Evolutionary conservation across 352 stramenopile species (phyloP), one percentile per base, ranked within the genome.

Genomic region (Phytophthora vignae): DNA sequence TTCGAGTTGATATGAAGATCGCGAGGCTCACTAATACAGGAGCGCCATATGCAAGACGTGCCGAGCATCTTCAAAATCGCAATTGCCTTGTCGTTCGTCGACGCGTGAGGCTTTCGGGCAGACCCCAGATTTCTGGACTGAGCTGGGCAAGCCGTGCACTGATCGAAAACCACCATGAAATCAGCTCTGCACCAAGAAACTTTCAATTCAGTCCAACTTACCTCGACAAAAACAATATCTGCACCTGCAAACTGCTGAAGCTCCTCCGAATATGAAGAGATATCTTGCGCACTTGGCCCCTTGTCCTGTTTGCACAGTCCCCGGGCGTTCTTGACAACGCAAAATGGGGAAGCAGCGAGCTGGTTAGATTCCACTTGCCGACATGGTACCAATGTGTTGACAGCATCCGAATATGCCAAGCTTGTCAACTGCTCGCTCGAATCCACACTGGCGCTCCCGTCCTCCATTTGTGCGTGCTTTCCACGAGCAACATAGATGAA

Each of bases 401-500:
- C 31, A 21, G 78, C 68, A 44, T 85, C 78, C 5, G 76, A 80
- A 25, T 66, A 48, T 2, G 76, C 73, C 29, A 85, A 60, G 38
- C 78, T 85, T 57, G 54, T 56, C 19, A 81, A 54, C 17, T 59
- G 60, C 12, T 55, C 53, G 10, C 25, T 59, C n/a, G 40, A 38
- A 12, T 49, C 42, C 1, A 27, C 31, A 14, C 15, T 50, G 7
- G 52, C 33, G 11, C 4, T 57, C 42, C 22, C 8, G 27, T 59
- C 27, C 22, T 50, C 19, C 21, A 10, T 27, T 14, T 58, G n/a
- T 8, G 5, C 21, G 10, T 56, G 60, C 8, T 53, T 57, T 63
- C 62, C 76, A 1, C 78, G 69, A 38, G 70, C 70, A 25, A 82
- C 60, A 38, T 82, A 82, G 3, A 77, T 27, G 29, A 85, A 60